Base-by-base conservation (phyloP, 192 early-diverging fungal genomes). In the Coemansia sp. region DNA sequence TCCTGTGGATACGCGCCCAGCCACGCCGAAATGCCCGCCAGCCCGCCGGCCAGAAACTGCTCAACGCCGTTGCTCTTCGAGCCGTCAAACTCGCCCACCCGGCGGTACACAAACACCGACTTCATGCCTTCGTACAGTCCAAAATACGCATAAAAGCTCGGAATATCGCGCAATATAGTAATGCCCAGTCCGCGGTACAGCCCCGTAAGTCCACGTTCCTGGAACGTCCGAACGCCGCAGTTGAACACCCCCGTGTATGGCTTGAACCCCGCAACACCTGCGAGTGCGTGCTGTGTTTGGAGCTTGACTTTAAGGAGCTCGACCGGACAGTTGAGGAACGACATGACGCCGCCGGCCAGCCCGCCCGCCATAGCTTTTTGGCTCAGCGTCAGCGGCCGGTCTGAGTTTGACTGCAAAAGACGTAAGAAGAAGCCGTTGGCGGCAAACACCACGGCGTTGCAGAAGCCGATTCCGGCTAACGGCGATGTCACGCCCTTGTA, bases 271-370 rank as follows among this genome's bases (percentile, higher is more conserved):
- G 74, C 44, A 10, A 37, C 50, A 1, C 47, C 53, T 10, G 69
- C 53, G 1, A 56, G 36, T 14, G 63, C 64, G 75, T 87, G 91
- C 69, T 95, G 94, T 2, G 93, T 93, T 74, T 98, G 96, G 78
- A 97, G 84, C 58, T 89, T 89, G 62, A 92, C 91, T 74, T 98
- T 98, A 56, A 97, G 78, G 14, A 98, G 71, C 71, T 98, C 96
- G 8, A 98, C 92, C 0, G 96, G 94, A 12, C 91, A 94, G 19
- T 94, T 90, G 17, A 97, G 81, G 26, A 94, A 85, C 48, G 86
- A 85, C 67, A 95, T 95, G 34, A 92, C 87, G 36, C 90, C 82
- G 44, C 77, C 96, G 25, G 93, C 93, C 22, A 93, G 91, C 15
- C 91, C 86, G 48, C 96, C 96, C 51, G 94, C 93, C 26, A 94